These are phyloP conservation scores for Chrysosporium queenslandicum DNA, from an alignment of 2,329 filamentous ascomycete genomes.

Conservation along the genomic window DNA sequence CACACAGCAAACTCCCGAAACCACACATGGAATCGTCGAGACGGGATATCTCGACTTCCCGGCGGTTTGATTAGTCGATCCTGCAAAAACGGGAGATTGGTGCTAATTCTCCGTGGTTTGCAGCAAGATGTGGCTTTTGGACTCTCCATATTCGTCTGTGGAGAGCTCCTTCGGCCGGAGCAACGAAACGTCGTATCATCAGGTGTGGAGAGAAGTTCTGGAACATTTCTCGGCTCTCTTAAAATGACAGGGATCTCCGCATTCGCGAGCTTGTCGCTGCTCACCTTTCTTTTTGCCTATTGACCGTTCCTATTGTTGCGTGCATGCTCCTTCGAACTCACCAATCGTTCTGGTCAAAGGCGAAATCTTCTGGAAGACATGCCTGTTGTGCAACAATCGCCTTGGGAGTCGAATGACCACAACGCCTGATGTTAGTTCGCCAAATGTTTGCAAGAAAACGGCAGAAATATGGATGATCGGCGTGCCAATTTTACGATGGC, in stretches of 20 bases:
- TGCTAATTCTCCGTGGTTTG: not conserved
- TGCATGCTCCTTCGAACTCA: not conserved
- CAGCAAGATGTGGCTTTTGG: not conserved
- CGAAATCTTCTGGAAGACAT: not conserved
- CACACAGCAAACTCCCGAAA: no score
- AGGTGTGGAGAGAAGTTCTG: not conserved
- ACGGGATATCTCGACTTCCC: not conserved
- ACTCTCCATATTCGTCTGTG: no score
- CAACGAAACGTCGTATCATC: no score
- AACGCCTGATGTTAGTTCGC: not conserved
- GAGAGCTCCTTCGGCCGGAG: no score
- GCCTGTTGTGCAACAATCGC: constrained; percentile 1
- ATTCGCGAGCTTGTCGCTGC: not conserved
- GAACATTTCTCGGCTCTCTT: not conserved
- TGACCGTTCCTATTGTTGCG: not conserved
- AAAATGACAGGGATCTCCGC: not conserved
- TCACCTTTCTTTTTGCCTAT: no score
- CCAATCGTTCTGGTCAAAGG: not conserved
- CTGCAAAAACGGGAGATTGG: not conserved
- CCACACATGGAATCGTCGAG: no score
- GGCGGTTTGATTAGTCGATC: not conserved
- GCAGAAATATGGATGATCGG: constrained; percentile 3
- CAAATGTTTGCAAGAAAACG: constrained; percentile 1
- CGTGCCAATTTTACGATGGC: constrained; percentile 9
- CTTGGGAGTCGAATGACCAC: constrained; percentile 3